Evolutionary conservation across 2,329 filamentous ascomycete genomes (phyloP).

Genomic region (Chaetomiaceae sp.): DNA sequence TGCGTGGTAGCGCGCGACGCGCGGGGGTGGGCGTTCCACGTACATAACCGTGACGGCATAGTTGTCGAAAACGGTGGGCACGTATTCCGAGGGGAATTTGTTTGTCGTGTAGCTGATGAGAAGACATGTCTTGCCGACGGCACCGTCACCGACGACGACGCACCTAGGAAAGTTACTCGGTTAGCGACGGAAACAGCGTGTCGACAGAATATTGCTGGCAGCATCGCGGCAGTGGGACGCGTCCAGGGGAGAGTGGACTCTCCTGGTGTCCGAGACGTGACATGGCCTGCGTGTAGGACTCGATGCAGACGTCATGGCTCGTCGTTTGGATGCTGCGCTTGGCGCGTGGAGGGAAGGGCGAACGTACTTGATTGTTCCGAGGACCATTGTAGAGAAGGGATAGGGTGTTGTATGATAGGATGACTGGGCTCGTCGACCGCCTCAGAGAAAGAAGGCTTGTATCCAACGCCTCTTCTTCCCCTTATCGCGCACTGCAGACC

Average conservation of each 20-base stretch:
- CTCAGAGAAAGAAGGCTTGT: slow-evolving; percentile 18
- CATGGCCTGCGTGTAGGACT: not conserved
- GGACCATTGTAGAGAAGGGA: slow-evolving; percentile 51
- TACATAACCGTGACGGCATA: slow-evolving; percentile 99
- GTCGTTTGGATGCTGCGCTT: slow-evolving; percentile 12
- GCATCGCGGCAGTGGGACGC: not conserved
- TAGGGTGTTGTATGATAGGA: slow-evolving; percentile 25
- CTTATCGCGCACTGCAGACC: slow-evolving; percentile 25
- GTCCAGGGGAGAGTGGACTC: not conserved
- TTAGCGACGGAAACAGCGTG: slow-evolving; percentile 1
- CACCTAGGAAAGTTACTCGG: slow-evolving; percentile 57
- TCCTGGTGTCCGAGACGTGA: not conserved
- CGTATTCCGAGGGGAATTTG: slow-evolving; percentile 99
- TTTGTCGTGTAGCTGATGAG: slow-evolving; percentile 99
- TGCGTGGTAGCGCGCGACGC: not conserved
- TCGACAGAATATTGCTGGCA: not conserved
- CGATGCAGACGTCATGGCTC: not conserved
- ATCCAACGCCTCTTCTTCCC: slow-evolving; percentile 21
- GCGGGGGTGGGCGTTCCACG: slow-evolving; percentile 45
- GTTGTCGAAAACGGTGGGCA: slow-evolving; percentile 98
- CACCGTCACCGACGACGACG: slow-evolving; percentile 98
- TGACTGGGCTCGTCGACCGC: slow-evolving; percentile 15
- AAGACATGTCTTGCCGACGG: slow-evolving; percentile 97
- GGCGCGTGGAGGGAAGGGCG: slow-evolving; percentile 7
- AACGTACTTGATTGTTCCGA: slow-evolving; percentile 62